Conservation (phyloP, 2,329 filamentous ascomycete species). For the Calonectria hongkongensis region DNA sequence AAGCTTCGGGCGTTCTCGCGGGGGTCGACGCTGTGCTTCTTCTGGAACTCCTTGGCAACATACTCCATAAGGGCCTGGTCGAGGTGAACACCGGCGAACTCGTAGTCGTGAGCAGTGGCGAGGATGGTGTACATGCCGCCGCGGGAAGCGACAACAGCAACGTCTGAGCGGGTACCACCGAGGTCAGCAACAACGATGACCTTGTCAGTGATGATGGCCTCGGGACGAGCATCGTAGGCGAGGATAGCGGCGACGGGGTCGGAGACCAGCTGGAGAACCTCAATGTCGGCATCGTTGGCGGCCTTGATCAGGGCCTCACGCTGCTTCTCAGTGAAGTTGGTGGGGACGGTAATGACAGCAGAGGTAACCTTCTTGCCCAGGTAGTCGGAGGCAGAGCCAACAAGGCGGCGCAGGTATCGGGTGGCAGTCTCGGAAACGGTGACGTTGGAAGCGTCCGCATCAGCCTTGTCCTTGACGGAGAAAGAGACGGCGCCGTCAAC, state of each 20-base stretch:
- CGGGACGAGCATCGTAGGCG: constrained; percentile 91
- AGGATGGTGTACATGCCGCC: constrained; percentile 98
- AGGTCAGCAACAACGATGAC: constrained; percentile 93
- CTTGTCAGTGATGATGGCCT: constrained; percentile 87
- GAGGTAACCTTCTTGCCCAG: constrained; percentile 94
- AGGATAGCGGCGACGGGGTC: constrained; percentile 93
- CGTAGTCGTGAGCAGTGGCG: constrained; percentile 95
- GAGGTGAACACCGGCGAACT: constrained; percentile 88
- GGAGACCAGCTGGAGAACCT: constrained; percentile 93
- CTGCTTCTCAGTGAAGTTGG: constrained; percentile 93
- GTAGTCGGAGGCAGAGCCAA: constrained; percentile 90
- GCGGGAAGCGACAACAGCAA: constrained; percentile 91
- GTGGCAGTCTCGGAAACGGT: constrained; percentile 88
- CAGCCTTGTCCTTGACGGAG: constrained; percentile 84
- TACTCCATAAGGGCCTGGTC: constrained; percentile 96
- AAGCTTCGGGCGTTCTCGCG: constrained; percentile 86
- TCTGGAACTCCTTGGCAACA: constrained; percentile 99
- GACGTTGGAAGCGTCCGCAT: constrained; percentile 80
- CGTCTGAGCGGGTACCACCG: constrained; percentile 93
- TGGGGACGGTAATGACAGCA: constrained; percentile 95
- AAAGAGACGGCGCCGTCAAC: constrained; percentile 84
- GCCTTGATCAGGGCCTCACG: constrained; percentile 86
- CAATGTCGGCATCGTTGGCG: constrained; percentile 86
- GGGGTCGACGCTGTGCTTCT: constrained; percentile 95
- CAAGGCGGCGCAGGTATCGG: constrained; percentile 88